Evolutionary conservation across 192 early-diverging fungal genomes (phyloP), one percentile per base, ranked within the genome.

Genomic region (Linderina pennispora): DNA sequence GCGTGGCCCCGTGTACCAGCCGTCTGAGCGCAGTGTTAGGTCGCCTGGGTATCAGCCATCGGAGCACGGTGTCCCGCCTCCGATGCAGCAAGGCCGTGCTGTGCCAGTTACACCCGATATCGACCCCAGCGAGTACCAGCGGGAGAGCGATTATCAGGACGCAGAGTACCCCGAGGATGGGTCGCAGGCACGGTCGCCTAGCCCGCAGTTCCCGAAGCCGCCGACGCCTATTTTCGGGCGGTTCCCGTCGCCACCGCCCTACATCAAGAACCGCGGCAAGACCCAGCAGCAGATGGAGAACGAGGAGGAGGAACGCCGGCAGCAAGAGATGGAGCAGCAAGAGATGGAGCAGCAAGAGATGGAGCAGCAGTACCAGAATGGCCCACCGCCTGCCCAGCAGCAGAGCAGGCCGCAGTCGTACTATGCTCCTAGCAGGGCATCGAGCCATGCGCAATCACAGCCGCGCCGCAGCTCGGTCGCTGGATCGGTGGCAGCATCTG

Each of bases 241-340:
- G 0, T 74, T 74, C 55, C 70, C 70, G 1, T 66, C 63, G 14
- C 70, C 70, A 2, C 70, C 70, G 4, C 43, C 58, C 16, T 53
- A 74, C 36, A 74, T 74, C 44, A 74, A 67, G 52, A 62, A 74
- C 40, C 63, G 70, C 26, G 70, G 53, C 43, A 64, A 41, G 18
- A 40, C 18, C 23, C 53, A n/a, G 25, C 36, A n/a, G 42, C 34
- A 2, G 32, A 48, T 15, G 45, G n/a, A n/a, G n/a, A 40, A 40
- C n/a, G 21, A 22, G 16, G 38, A 40, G 5, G 38, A 20, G 7
- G 38, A 14, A 8, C n/a, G n/a, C n/a, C n/a, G n/a, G n/a, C n/a
- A n/a, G 16, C 21, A 52, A n/a, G 8, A n/a, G 33, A n/a, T 46
- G 22, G 44, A 26, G n/a, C n/a, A n/a, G 16, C 21, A 52, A n/a